phyloP scores from a whole-genome alignment of 2,329 filamentous ascomycete genomes.

The Colletotrichum nymphaeae region DNA sequence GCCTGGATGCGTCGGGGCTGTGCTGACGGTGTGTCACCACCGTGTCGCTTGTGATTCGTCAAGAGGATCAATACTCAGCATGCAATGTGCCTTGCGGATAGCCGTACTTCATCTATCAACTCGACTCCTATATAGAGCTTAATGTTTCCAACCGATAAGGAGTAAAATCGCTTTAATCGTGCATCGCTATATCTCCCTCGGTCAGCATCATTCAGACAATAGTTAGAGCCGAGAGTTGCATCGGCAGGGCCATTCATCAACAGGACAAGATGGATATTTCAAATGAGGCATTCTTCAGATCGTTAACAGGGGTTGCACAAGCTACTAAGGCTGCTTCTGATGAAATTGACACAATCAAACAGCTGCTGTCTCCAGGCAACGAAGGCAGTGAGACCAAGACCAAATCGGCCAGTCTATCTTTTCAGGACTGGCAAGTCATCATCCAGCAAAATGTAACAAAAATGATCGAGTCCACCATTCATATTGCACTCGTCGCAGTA shows the following conservation, averaged over 20 bases:
- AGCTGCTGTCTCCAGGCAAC: not conserved
- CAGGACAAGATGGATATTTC: not conserved
- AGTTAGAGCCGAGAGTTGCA: not conserved
- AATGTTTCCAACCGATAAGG: not conserved
- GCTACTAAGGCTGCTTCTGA: not conserved
- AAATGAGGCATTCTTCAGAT: not conserved
- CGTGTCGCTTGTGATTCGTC: not conserved
- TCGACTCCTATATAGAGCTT: not conserved
- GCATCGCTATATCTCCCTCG: not conserved
- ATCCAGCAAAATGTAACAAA: not conserved
- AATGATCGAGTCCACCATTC: not conserved
- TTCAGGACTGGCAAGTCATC: not conserved
- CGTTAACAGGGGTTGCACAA: not conserved
- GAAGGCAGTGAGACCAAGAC: not conserved
- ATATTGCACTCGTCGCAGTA: not conserved
- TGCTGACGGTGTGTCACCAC: not conserved
- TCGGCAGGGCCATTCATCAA: not conserved
- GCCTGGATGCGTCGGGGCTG: conserved; percentile 18
- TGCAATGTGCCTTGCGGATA: not conserved
- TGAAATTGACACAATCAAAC: not conserved
- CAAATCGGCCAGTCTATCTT: not conserved
- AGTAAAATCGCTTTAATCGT: not conserved
- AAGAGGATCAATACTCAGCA: not conserved
- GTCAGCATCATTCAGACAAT: not conserved
- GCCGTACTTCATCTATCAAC: not conserved